Percentiles rank a stretch among this genome's conserved stretches.
These are phyloP conservation scores for Colletotrichum lindemuthianum DNA, from an alignment of 2,329 filamentous ascomycete genomes.

Conservation along the genomic window DNA sequence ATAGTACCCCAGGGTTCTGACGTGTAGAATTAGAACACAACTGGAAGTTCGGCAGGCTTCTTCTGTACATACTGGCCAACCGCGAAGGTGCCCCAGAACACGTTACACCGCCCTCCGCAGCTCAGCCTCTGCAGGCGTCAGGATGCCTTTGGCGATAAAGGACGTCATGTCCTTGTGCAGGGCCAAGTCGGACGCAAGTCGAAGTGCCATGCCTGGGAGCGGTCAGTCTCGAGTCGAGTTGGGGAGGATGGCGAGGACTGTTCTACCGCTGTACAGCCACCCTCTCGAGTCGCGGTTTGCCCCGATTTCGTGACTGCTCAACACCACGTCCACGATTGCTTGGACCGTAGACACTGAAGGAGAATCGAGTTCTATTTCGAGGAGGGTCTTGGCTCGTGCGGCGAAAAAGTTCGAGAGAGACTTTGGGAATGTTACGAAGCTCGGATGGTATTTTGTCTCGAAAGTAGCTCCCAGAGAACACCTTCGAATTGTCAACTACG, in stretches of 20 bases:
- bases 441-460: slow-evolving; percentile 53
- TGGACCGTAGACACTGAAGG: slow-evolving; percentile 42
- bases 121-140: slow-evolving; percentile 41
- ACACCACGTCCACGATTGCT: slow-evolving; percentile 40
- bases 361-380: slow-evolving; percentile 42
- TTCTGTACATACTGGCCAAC: slow-evolving; percentile 41
- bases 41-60: neutral
- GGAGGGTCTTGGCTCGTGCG: slow-evolving; percentile 39
- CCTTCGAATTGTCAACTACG: slow-evolving; percentile 38
- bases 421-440: slow-evolving; percentile 46
- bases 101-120: slow-evolving; percentile 41
- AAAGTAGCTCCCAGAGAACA: slow-evolving; percentile 54
- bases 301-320: slow-evolving; percentile 41
- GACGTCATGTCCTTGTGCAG: slow-evolving; percentile 41
- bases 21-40: neutral
- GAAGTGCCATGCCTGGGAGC: slow-evolving; percentile 43
- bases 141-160: slow-evolving; percentile 39
- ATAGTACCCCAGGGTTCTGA: slow-evolving; percentile 42
- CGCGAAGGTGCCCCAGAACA: slow-evolving; percentile 45
- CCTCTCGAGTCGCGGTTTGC: slow-evolving; percentile 41
- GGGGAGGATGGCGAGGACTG: neutral
- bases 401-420: slow-evolving; percentile 45
- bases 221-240: neutral
- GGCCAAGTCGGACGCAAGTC: slow-evolving; percentile 41
- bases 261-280: slow-evolving; percentile 41